Base-by-base conservation (phyloP, 2,329 filamentous ascomycete genomes). In the Pseudogymnoascus sp. region DNA sequence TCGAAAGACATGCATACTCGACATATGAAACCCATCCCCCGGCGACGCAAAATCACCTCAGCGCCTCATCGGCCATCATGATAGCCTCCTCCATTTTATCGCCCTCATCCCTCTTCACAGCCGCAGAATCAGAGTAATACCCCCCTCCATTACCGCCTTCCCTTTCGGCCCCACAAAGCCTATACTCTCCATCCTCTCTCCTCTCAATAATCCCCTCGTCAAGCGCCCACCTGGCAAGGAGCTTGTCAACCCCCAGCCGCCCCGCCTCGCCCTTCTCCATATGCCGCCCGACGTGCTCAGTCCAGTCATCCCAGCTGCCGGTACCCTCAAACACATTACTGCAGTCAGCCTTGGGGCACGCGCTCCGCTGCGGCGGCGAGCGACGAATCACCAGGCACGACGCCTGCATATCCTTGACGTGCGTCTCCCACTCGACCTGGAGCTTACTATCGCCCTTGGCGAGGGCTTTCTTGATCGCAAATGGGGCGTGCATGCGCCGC, bases 281-380 rank as follows among this genome's bases (percentile, higher is more conserved):
- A 74, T 97, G 93, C 57, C 88, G 82, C 0, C 93, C 93, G 0
- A 97, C 88, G 73, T 97, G 93, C 74, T 97, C 93, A 65, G 95
- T 95, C 77, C 92, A 90, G 68, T 91, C 87, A 64, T 96, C 91
- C 93, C 93, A 97, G 8, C 88, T 89, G 2, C 82, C 83, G 1
- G 81, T 77, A 0, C 91, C 92, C 63, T 86, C 81, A 70, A 96
- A 97, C 0, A 80, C 75, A 60, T 82, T 82, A 10, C 82, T 78
- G 72, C 93, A 97, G 68, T 91, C 90, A 0, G 81, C 78, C 68
- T 86, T 86, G 0, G 86, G 85, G 67, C 90, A 93, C 0, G 88
- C 82, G 57, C 90, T 91, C 33, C 81, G 79, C 64, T 86, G 82
- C 0, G 93, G 93, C 0, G 90, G 84, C 26, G 82, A 76, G 3